Evolutionary conservation across 176 grass and related monocot species (phyloP), one percentile per base, ranked within the genome.

Genomic region (Cenchrus purpureus): DNA sequence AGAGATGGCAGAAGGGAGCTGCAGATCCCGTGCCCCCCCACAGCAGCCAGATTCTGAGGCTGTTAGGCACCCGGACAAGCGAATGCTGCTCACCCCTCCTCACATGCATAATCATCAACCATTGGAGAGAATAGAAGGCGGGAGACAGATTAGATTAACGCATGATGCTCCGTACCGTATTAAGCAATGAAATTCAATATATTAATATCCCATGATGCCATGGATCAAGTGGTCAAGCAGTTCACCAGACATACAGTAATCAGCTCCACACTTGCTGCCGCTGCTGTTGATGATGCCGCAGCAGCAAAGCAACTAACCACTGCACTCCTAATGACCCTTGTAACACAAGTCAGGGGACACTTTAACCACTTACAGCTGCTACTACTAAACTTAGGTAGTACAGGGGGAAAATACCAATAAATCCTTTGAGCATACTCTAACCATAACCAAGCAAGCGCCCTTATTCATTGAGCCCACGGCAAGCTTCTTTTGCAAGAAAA

Each of bases 391-490:
- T 12, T 42, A 42, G 17, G 31, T 54, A 12, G 19, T 67, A 74
- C 85, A 75, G 16, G 6, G 0, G 10, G 57, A 34, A 69, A 50
- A 71, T 55, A 81, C 17, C 14, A 62, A 71, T 8, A 76, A 82
- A 70, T 69, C 71, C 42, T 69, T 60, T 28, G 40, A 60, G 68
- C 6, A 49, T 59, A 80, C 28, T 50, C 61, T 52, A 66, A n/a
- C 14, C 59, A 12, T 15, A 78, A 12, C 28, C 34, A 53, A 87
- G 53, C 57, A 22, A 74, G 43, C 51, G 50, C 68, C 80, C 61
- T 89, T 86, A 89, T 83, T 89, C 84, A 86, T 84, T 73, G 87
- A 87, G 84, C 83, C 91, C 80, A 89, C 77, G 48, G 75, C 84
- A 79, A 51, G 66, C 63, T 81, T 83, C 80, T 52, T 42, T 79